A percentile compares a stretch with the other conserved stretches of the same genome.
phyloP scores from a whole-genome alignment of 1,139 yeast species.

The Candida gigantensis region DNA sequence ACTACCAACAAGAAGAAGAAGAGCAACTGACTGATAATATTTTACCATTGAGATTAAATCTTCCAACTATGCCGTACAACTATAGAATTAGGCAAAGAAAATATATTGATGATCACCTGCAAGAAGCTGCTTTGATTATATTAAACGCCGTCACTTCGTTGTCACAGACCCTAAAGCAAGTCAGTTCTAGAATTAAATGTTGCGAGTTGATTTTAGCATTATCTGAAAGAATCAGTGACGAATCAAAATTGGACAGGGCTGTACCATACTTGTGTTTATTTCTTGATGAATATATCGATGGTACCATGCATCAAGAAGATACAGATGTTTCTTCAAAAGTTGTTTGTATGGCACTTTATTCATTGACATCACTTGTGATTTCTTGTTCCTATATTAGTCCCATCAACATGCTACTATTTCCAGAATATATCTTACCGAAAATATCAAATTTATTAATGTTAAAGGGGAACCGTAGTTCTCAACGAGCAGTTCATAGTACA shows the following conservation, averaged over 20 bases:
- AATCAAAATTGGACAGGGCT: conserved; percentile 80
- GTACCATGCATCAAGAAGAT: conserved; percentile 10
- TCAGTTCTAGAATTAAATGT: conserved; percentile 65
- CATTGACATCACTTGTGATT: conserved; percentile 60
- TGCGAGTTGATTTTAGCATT: conserved; percentile 76
- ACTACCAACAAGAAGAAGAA: conserved; percentile 20
- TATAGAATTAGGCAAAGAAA: conserved; percentile 45
- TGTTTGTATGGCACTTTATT: conserved; percentile 57
- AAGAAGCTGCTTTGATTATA: conserved; percentile 62
- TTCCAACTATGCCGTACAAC: conserved; percentile 48
- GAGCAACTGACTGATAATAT: neutral
- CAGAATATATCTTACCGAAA: conserved; percentile 81
- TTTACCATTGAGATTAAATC: conserved; percentile 48
- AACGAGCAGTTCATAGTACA: conserved; percentile 18
- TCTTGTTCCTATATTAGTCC: conserved; percentile 73
- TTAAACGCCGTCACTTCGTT: conserved; percentile 66
- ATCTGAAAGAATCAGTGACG: conserved; percentile 77
- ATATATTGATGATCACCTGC: conserved; percentile 21
- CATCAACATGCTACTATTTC: conserved; percentile 70
- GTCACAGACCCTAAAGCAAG: conserved; percentile 62
- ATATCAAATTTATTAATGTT: conserved; percentile 43
- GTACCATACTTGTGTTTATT: conserved; percentile 71
- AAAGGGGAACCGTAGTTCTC: conserved; percentile 20
- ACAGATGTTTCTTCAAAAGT: conserved; percentile 41
- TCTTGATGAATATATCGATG: conserved; percentile 36